Conservation (phyloP, 495 filamentous ascomycete species). For the Aspergillus mulundensis region DNA sequence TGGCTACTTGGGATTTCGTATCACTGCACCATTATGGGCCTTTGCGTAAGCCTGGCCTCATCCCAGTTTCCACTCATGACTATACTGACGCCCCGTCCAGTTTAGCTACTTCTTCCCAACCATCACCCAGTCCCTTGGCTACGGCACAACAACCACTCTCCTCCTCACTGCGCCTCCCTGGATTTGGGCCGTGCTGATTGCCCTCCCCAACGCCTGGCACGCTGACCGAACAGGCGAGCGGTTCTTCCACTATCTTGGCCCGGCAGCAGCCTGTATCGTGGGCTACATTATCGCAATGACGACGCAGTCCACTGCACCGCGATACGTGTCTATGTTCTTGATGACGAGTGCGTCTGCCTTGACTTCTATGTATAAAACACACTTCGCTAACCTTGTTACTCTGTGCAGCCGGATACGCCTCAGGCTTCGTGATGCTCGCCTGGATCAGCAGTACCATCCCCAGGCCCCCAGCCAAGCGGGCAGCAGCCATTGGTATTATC, state of each 20-base stretch:
- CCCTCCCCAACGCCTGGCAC: background rate
- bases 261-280: background rate
- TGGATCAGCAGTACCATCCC: background rate
- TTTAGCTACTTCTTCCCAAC: conserved; percentile 1
- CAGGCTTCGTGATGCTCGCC: background rate
- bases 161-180: conserved; percentile 2
- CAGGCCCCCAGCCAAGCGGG: background rate
- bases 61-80: background rate
- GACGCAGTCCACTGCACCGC: background rate
- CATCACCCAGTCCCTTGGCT: background rate
- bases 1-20: background rate
- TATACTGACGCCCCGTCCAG: background rate
- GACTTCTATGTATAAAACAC: background rate
- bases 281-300: background rate
- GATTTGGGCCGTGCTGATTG: background rate
- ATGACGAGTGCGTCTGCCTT: background rate
- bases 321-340: background rate
- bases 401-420: background rate
- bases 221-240: background rate
- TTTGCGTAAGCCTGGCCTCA: background rate
- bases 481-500: background rate
- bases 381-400: background rate
- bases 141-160: background rate
- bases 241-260: background rate
- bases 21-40: background rate